Percentiles rank a stretch among this genome's conserved stretches.
These are phyloP conservation scores for Sporothrix inflata DNA, from an alignment of 2,329 filamentous ascomycete genomes.

Conservation along the genomic window DNA sequence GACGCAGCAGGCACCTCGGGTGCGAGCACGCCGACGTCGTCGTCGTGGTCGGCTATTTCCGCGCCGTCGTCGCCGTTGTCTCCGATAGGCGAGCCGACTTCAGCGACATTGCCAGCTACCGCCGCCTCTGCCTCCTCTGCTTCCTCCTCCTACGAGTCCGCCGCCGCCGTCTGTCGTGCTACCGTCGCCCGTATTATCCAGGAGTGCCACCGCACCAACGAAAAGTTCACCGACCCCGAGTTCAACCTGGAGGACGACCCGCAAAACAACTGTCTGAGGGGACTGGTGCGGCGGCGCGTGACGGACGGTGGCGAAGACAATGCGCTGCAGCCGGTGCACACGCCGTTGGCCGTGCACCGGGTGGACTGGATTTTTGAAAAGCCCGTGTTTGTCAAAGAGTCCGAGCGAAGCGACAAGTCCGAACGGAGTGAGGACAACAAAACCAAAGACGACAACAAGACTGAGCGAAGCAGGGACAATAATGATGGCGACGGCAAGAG, in stretches of 20 bases:
- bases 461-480: background rate
- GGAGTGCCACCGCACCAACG: slow-evolving; percentile 50
- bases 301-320: slow-evolving; percentile 24
- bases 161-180: slow-evolving; percentile 46
- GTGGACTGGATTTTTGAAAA: slow-evolving; percentile 59
- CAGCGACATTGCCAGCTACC: no score
- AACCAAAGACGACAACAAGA: no score
- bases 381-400: slow-evolving; percentile 54
- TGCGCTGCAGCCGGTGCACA: slow-evolving; percentile 32
- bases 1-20: background rate
- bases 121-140: background rate
- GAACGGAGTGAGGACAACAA: background rate
- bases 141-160: slow-evolving; percentile 45
- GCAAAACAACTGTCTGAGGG: slow-evolving; percentile 44
- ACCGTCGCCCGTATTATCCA: slow-evolving; percentile 46
- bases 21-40: slow-evolving; percentile 6
- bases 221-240: slow-evolving; percentile 51
- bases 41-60: slow-evolving; percentile 23
- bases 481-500: no score
- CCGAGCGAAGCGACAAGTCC: background rate
- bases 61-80: no score
- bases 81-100: no score
- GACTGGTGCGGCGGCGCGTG: slow-evolving; percentile 33
- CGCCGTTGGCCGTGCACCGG: slow-evolving; percentile 48
- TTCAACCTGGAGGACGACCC: slow-evolving; percentile 49